Base-by-base conservation (phyloP, 2,329 filamentous ascomycete genomes). In the Tetracladium maxilliforme region DNA sequence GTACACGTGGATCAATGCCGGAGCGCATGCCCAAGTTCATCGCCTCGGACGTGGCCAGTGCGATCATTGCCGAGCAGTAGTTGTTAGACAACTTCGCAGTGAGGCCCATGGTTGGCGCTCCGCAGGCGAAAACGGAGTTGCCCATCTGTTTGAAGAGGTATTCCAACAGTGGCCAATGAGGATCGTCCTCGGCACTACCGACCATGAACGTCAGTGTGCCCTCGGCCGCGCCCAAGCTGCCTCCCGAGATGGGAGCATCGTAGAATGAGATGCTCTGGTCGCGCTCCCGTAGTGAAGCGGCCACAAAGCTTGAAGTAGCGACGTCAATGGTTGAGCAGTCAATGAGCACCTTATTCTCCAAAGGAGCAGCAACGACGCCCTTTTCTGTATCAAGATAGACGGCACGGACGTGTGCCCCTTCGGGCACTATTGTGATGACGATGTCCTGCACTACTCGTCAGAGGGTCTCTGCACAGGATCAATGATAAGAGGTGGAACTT, bases 281-380 rank as follows among this genome's bases (percentile, higher is more conserved):
- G 10, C 25, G 16, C 19, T 24, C 15, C 6, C 14, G 21, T 4
- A 34, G 26, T 12, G 28, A 16, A 7, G 29, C 30, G 7, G 21
- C 22, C 6, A 37, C 32, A 4, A 32, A 29, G 7, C 22, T 14
- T 2, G 66, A 72, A 3, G 70, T 73, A 28, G 59, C 59, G 0
- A 72, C 70, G 43, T 81, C 75, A 39, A 82, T 81, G 3, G 76
- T 81, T 8, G 73, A 80, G 36, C 66, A 73, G 44, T 81, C 76
- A 34, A 82, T 74, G 39, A 80, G 75, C 12, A 80, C 51, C 10
- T 56, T 31, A 48, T 44, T 13, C 41, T 33, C 20, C 39, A 48
- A 4, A 47, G 43, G 24, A 8, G 33, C 28, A 6, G 30, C 22
- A 14, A 76, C 56, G 43, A 80, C 71, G 14, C 64, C 55, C 27